A percentile compares a stretch with the other conserved stretches of the same genome.
Conservation (phyloP, 2,329 filamentous ascomycete genomes). For the Fusarium tanahbumbuense region DNA sequence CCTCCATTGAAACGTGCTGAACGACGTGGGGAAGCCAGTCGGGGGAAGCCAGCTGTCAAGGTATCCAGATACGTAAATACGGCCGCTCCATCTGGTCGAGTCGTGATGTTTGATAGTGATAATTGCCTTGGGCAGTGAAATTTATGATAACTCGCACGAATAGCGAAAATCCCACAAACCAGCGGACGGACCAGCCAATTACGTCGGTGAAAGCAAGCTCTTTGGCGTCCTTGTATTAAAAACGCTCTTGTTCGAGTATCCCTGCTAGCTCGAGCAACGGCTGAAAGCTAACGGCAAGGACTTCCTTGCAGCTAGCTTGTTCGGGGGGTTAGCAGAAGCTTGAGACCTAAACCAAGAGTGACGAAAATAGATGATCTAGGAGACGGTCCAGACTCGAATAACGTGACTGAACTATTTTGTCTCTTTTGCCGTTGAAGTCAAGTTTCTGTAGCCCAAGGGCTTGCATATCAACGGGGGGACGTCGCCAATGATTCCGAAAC, state of each 20-base stretch:
- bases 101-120: conserved; percentile 35
- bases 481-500: neutral
- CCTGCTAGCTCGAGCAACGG: conserved; percentile 38
- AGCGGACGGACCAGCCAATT: conserved; percentile 8
- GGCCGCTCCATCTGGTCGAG: conserved; percentile 28
- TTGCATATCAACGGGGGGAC: neutral
- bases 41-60: conserved; percentile 49
- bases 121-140: conserved; percentile 25
- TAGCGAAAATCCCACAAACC: conserved; percentile 10
- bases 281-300: conserved; percentile 20
- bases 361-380: neutral
- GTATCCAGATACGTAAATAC: conserved; percentile 40
- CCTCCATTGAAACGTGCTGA: conserved; percentile 52
- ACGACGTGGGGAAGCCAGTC: conserved; percentile 47
- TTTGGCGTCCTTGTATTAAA: conserved; percentile 33
- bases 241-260: conserved; percentile 34
- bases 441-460: neutral
- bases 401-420: neutral
- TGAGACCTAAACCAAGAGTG: neutral
- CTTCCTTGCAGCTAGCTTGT: conserved; percentile 8
- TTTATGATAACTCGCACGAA: conserved; percentile 26
- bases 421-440: neutral
- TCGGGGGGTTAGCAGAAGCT: neutral
- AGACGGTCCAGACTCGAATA: neutral
- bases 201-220: conserved; percentile 19